Base-by-base conservation (phyloP, 352 stramenopile species). In the Phytophthora agathidicida region DNA sequence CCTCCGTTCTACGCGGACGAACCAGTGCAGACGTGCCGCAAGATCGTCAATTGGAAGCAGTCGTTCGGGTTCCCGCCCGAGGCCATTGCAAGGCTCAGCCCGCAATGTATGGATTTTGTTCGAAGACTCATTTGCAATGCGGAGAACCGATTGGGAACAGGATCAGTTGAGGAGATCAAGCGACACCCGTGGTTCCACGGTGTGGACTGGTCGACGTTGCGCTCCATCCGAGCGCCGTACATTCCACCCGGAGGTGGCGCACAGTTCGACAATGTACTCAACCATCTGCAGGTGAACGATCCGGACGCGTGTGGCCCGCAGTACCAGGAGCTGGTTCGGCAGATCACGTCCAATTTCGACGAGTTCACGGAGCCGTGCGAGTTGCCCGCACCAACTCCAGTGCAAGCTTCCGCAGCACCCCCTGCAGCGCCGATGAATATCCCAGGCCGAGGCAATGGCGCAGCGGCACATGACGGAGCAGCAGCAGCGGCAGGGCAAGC, bases 1-100 rank as follows among this genome's bases (percentile, higher is more conserved):
- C 98, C 98, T 32, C 97, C 97, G 9, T 99, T 99, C 70, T 99
- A 99, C 75, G 96, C 97, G 3, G 96, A 99, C 62, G 88, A 98
- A 58, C 92, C 97, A 9, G 96, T 99, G 55, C 93, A 95, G 35
- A 99, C 97, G 7, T 99, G 97, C 71, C 83, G 96, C 22, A 99
- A 99, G 73, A 89, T 91, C 56, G 83, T 94, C 42, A 86, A 95
- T 56, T 96, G 88, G 88, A 83, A 82, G 30, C 75, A 95, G 60
- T 91, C 85, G 24, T 88, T 98, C 27, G 75, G 72, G 1, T 96
- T 96, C 48, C 87, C 89, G 6, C 68, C 80, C 0, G 83, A 94
- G 38, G 74, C 82, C 17, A 78, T 72, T 20, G 55, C 56, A 7
- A 64, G 59, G 6, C 73, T 97, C 1, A 93, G 80, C 31, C 71